Conservation (phyloP, 306 rosid species). For the Cicer judaicum region DNA sequence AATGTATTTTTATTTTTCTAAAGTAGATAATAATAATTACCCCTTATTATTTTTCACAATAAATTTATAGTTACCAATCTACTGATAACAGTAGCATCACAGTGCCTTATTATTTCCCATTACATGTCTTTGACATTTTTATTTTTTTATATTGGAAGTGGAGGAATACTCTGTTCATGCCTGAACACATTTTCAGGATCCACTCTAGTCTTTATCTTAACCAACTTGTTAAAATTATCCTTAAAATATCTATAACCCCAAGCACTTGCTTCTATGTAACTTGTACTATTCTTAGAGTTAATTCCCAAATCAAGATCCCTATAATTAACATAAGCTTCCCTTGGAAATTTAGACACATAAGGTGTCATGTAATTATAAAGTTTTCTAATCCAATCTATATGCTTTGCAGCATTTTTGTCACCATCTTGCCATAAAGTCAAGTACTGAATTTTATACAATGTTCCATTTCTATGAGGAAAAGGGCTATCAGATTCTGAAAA, state of each 20-base stretch:
- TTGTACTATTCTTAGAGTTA: constrained; percentile 50
- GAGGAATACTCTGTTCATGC: constrained; percentile 62
- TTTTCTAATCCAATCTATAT: constrained; percentile 55
- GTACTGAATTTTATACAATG: constrained; percentile 58
- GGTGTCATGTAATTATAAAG: constrained; percentile 54
- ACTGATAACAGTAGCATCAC: constrained; percentile 24
- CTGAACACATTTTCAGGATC: constrained; percentile 61
- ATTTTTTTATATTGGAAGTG: constrained; percentile 35
- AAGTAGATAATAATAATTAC: constrained; percentile 11
- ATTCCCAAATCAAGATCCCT: constrained; percentile 59
- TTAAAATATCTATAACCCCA: constrained; percentile 59
- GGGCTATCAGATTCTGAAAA: constrained; percentile 58
- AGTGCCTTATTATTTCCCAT: constrained; percentile 27
- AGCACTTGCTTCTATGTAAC: constrained; percentile 41
- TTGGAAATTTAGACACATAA: constrained; percentile 51
- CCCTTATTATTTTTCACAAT: constrained; percentile 12
- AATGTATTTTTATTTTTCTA: constrained; percentile 30
- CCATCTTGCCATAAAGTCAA: constrained; percentile 44
- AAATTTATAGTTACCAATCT: constrained; percentile 31
- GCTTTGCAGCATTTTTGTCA: constrained; percentile 38
- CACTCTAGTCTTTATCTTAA: constrained; percentile 50
- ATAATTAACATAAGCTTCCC: constrained; percentile 58
- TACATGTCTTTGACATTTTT: not conserved
- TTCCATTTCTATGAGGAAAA: constrained; percentile 71
- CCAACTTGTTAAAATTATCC: constrained; percentile 52